These are phyloP conservation scores for Gloeophyllum trabeum DNA, from an alignment of 768 basidiomycete species.

Conservation along the genomic window DNA sequence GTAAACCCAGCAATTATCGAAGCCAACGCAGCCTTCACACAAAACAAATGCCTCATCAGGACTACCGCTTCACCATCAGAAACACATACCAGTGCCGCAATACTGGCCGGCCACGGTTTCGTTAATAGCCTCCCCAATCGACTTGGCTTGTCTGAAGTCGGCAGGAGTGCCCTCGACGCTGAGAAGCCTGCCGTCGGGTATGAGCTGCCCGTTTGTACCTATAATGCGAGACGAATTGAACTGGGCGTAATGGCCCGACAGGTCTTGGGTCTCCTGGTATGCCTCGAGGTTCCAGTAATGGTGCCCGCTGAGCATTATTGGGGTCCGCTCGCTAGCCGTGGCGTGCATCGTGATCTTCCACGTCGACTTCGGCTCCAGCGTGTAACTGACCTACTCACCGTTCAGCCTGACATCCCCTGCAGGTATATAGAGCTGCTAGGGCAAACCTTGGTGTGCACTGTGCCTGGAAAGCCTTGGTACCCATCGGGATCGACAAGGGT, in stretches of 20 bases:
- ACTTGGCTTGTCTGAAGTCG: slow-evolving; percentile 31
- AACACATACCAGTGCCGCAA: slow-evolving; percentile 19
- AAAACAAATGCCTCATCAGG: neutral
- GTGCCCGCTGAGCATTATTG: slow-evolving; percentile 32
- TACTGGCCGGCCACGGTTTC: slow-evolving; percentile 21
- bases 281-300: slow-evolving; percentile 36
- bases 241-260: slow-evolving; percentile 24
- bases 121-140: slow-evolving; percentile 26
- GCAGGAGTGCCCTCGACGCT: slow-evolving; percentile 25
- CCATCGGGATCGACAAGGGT: slow-evolving; percentile 29
- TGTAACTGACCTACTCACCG: slow-evolving; percentile 19
- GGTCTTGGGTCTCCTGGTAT: slow-evolving; percentile 27
- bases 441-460: slow-evolving; percentile 20
- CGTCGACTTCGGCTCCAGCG: slow-evolving; percentile 22
- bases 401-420: neutral
- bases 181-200: slow-evolving; percentile 28
- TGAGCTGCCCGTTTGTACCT: slow-evolving; percentile 26
- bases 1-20: slow-evolving; percentile 36
- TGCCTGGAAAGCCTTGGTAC: slow-evolving; percentile 36
- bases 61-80: neutral
- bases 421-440: neutral
- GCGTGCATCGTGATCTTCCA: slow-evolving; percentile 28
- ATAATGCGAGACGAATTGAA: slow-evolving; percentile 26
- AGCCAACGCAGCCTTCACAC: slow-evolving; percentile 29
- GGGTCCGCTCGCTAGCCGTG: slow-evolving; percentile 24